Evolutionary conservation across 2,329 filamentous ascomycete genomes (phyloP).

Genomic region (Penicillium griseofulvum): DNA sequence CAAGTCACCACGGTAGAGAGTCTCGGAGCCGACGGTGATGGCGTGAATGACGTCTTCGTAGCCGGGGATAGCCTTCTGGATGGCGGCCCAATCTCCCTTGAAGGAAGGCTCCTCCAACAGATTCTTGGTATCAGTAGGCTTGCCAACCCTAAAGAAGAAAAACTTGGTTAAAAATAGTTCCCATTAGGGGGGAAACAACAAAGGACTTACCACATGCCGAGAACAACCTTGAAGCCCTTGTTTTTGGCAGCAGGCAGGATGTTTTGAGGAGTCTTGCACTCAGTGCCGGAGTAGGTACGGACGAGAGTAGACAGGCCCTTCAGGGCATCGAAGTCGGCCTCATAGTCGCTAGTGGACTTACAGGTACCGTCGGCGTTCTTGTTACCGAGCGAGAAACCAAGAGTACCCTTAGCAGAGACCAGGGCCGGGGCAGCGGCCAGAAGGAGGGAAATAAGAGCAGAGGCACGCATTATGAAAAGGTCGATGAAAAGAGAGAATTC

Average conservation of each 20-base stretch:
- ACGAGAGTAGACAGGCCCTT: constrained; percentile 56
- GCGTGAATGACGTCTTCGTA: constrained; percentile 62
- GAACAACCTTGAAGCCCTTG: constrained; percentile 65
- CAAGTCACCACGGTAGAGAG: constrained; percentile 67
- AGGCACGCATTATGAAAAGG: constrained; percentile 46
- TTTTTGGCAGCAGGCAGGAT: constrained; percentile 65
- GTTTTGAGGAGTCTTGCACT: constrained; percentile 63
- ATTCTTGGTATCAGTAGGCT: constrained; percentile 38
- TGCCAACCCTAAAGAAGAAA: constrained; percentile 18
- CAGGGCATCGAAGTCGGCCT: constrained; percentile 63
- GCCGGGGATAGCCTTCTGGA: constrained; percentile 45
- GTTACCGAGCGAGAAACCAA: constrained; percentile 67
- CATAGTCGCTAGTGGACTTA: constrained; percentile 63
- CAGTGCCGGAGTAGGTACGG: constrained; percentile 64
- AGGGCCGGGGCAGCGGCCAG: constrained; percentile 48
- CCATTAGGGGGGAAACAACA: not conserved
- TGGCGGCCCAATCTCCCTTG: constrained; percentile 58
- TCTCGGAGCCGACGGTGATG: constrained; percentile 69
- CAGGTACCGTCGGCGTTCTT: constrained; percentile 61
- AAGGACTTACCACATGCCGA: constrained; percentile 64
- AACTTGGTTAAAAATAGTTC: not conserved
- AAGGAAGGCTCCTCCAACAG: constrained; percentile 49
- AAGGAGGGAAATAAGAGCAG: constrained; percentile 40
- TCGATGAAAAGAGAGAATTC: not conserved
- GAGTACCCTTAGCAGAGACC: constrained; percentile 52